Percentiles rank a stretch among this genome's conserved stretches.
These are phyloP conservation scores for Globisporangium acanthophoron DNA, from an alignment of 352 stramenopile genomes.

Conservation along the genomic window DNA sequence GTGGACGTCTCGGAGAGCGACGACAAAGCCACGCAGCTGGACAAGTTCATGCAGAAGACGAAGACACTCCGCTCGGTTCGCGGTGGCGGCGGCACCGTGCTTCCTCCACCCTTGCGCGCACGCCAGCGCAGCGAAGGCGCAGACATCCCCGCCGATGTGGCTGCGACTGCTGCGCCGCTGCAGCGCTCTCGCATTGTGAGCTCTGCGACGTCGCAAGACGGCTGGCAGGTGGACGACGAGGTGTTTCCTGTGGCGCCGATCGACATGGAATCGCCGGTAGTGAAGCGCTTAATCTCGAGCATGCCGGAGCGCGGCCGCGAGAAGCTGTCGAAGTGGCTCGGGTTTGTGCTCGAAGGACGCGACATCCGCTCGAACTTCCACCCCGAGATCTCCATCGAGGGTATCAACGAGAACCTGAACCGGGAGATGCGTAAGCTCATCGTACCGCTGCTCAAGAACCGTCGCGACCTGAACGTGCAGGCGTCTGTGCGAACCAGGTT, in stretches of 20 bases:
- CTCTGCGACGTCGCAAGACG: slow-evolving; percentile 23
- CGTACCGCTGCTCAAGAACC: slow-evolving; percentile 65
- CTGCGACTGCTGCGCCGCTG: slow-evolving; percentile 9
- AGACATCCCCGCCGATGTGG: background rate
- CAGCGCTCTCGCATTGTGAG: slow-evolving; percentile 20
- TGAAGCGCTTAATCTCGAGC: slow-evolving; percentile 56
- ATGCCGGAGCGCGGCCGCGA: slow-evolving; percentile 57
- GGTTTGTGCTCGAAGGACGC: slow-evolving; percentile 60
- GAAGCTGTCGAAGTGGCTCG: slow-evolving; percentile 71
- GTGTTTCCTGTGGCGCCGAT: slow-evolving; percentile 61
- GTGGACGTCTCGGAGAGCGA: slow-evolving; percentile 40
- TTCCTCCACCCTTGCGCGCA: background rate
- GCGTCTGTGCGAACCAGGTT: slow-evolving; percentile 56
- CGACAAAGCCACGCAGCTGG: slow-evolving; percentile 34
- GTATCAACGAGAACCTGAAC: slow-evolving; percentile 56
- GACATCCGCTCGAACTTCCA: slow-evolving; percentile 73
- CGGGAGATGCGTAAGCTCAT: slow-evolving; percentile 64
- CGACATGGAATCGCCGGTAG: slow-evolving; percentile 71
- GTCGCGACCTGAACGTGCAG: slow-evolving; percentile 61
- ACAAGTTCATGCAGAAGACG: slow-evolving; percentile 42
- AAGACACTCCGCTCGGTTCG: slow-evolving; percentile 61
- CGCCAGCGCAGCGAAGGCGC: background rate
- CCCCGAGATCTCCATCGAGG: slow-evolving; percentile 63
- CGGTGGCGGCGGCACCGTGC: slow-evolving; percentile 26
- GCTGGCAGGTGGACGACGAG: slow-evolving; percentile 61